These are phyloP conservation scores for Podospora pseudopauciseta DNA, from an alignment of 495 filamentous ascomycete species.

Conservation along the genomic window DNA sequence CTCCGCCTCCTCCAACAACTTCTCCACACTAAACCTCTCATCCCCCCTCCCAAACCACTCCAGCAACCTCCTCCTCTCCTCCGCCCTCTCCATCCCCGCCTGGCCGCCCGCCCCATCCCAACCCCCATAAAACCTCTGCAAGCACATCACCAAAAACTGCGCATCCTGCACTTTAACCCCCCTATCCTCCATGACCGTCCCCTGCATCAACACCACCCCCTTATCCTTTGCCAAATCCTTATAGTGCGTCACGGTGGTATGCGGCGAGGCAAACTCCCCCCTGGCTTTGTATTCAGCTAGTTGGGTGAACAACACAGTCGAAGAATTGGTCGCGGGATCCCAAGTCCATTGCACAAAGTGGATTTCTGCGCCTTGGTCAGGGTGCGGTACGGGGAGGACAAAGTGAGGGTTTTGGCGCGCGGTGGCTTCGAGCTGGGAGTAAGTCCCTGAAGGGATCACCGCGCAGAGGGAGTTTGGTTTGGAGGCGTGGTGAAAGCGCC, in stretches of 20 bases:
- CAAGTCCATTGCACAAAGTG: slow-evolving; percentile 80
- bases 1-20: slow-evolving; percentile 81
- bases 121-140: slow-evolving; percentile 85
- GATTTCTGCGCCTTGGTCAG: slow-evolving; percentile 65
- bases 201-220: slow-evolving; percentile 79
- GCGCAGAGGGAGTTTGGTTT: slow-evolving; percentile 73
- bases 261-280: slow-evolving; percentile 82
- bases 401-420: slow-evolving; percentile 80
- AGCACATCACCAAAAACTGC: slow-evolving; percentile 82
- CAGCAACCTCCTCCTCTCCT: slow-evolving; percentile 60
- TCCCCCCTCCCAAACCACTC: slow-evolving; percentile 80
- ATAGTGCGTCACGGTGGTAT: slow-evolving; percentile 91
- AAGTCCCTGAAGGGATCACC: slow-evolving; percentile 68
- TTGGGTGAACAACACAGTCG: slow-evolving; percentile 87
- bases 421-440: slow-evolving; percentile 58
- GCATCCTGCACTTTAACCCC: slow-evolving; percentile 78
- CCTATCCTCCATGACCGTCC: slow-evolving; percentile 67
- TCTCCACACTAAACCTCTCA: slow-evolving; percentile 73
- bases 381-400: slow-evolving; percentile 81
- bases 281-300: slow-evolving; percentile 88
- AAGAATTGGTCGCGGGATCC: slow-evolving; percentile 57
- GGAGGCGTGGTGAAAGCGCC: slow-evolving; percentile 81
- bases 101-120: slow-evolving; percentile 49
- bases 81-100: slow-evolving; percentile 31
- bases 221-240: slow-evolving; percentile 68